Evolutionary conservation across 2,329 filamentous ascomycete species (phyloP), one percentile per base, ranked within the genome.

Genomic region (Seiridium cupressi): DNA sequence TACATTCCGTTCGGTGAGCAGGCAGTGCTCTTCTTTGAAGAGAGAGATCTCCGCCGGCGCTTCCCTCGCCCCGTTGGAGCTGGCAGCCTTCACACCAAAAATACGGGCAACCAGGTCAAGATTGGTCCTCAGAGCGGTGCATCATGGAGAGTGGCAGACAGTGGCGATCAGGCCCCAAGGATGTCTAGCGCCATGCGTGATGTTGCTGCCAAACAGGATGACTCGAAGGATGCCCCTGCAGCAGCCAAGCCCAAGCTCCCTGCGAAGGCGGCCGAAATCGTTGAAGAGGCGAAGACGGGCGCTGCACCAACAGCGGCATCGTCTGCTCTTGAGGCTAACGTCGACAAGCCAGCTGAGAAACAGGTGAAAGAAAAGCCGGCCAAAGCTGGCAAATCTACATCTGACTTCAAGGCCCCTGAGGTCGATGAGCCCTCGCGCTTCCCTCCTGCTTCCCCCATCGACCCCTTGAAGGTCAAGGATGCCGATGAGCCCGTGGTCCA

Each of bases 1-100:
- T 99, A 94, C 75, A 79, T 99, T 18, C 95, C 95, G 31, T 97
- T 91, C 67, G 95, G 93, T 70, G 95, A 99, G 78, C 92, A 97
- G 73, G 90, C 90, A 18, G 94, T 99, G 51, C 86, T 96, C 34
- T 98, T 96, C 79, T 89, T 99, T 57, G 95, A 99, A 77, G 95
- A 99, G 79, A 86, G 90, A 66, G 93, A 97, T 71, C 97, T 97
- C 80, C 87, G 90, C 73, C 93, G 90, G 77, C 88, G 91, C 60
- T 97, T 97, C 80, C 85, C 78, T 67, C 79, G 76, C 70, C 79
- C 76, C 66, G 60, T 75, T 44, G 68, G 70, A 51, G 75, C 75
- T 60, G 75, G 81, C 62, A 75, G 79, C 13, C 51, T 51, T 63
- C 84, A 87, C 69, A 81, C 83, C 63, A 74, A 77, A 64, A 84